Evolutionary conservation across 2,329 filamentous ascomycete species (phyloP), one percentile per base, ranked within the genome.

Genomic region (Cercospora sp.): DNA sequence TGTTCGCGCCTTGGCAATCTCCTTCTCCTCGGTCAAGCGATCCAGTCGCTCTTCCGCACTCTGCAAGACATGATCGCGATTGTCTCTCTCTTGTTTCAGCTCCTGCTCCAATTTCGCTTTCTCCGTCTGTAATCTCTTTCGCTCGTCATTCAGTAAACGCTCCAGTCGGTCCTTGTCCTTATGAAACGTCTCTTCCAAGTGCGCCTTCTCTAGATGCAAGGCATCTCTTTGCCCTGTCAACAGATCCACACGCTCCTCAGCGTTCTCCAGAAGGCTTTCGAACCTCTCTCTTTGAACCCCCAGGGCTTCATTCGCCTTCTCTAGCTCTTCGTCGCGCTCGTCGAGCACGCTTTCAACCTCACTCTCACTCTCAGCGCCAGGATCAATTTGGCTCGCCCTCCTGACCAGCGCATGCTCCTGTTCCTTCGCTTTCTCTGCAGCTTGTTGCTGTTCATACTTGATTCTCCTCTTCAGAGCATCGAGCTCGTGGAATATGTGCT

Each of bases 221-320:
- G 48, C 65, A 42, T 77, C 75, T 62, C 77, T 78, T 66, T 78
- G 76, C 10, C 67, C 71, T 28, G 74, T 73, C 42, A 77, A 65
- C 30, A 68, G 62, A 67, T 80, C 78, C 13, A 79, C 74, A n/a
- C 75, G 70, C 23, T 64, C 66, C 67, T 79, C 78, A 7, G 78
- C 78, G 26, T 70, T 70, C 65, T 77, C 77, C n/a, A 79, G 57
- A 72, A 76, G 75, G 66, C 75, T 72, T 67, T 75, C 72, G 65
- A 74, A 69, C 60, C 70, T 70, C 63, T 73, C 67, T 16, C 64
- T 64, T 55, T 70, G 72, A 64, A 70, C 72, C 55, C 71, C 73
- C 51, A 72, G 67, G 68, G 75, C 72, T 51, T 75, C 72, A 28
- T 73, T 69, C 20, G 75, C 65, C 31, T 67, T 71, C 60, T 75